phyloP scores from a whole-genome alignment of 495 filamentous ascomycete genomes.

The Monascus purpureus region DNA sequence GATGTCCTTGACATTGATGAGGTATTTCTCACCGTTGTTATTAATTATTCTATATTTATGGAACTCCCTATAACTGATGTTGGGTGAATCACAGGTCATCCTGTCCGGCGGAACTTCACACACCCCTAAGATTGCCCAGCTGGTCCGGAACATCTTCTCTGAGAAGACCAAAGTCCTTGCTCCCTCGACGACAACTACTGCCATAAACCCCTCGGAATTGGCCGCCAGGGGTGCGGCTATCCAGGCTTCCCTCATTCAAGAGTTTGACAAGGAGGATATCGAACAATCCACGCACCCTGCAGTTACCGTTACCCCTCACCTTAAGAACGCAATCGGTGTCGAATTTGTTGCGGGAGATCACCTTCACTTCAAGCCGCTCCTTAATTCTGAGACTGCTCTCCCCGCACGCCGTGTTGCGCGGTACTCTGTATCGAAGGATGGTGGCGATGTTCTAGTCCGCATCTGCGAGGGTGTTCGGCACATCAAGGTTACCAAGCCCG shows the following conservation, averaged over 20 bases:
- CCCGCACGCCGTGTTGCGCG: slow-evolving; percentile 73
- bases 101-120: slow-evolving; percentile 85
- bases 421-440: slow-evolving; percentile 56
- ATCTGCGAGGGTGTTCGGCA: slow-evolving; percentile 74
- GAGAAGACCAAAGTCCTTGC: slow-evolving; percentile 64
- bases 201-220: slow-evolving; percentile 89
- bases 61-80: slow-evolving; percentile 1
- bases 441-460: slow-evolving; percentile 75
- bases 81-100: slow-evolving; percentile 49
- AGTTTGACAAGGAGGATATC: slow-evolving; percentile 87
- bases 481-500: slow-evolving; percentile 81
- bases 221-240: slow-evolving; percentile 83
- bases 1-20: slow-evolving; percentile 90
- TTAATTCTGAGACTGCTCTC: slow-evolving; percentile 75
- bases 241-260: slow-evolving; percentile 82
- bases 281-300: slow-evolving; percentile 90
- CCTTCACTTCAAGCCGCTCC: slow-evolving; percentile 59
- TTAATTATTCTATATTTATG: neutral
- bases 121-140: slow-evolving; percentile 78
- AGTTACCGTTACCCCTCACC: slow-evolving; percentile 85
- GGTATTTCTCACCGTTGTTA: slow-evolving; percentile 16
- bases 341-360: slow-evolving; percentile 51
- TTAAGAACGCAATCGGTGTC: slow-evolving; percentile 77
- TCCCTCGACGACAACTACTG: slow-evolving; percentile 57
- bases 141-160: slow-evolving; percentile 67